Evolutionary conservation across 805 yeast species (phyloP).

Genomic region (Novakomyces olei): DNA sequence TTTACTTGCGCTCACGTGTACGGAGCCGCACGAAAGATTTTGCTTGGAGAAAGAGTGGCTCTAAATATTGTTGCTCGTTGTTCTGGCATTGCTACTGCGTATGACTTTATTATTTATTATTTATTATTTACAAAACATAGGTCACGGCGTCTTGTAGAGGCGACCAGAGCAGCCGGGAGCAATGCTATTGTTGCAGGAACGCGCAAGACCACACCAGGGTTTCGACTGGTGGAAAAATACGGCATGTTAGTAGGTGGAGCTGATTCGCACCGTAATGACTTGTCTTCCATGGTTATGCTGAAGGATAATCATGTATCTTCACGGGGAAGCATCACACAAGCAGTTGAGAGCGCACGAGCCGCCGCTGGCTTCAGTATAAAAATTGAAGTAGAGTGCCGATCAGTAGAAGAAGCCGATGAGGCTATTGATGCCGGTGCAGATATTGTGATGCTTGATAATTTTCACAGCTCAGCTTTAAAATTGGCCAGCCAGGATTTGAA

Average conservation of each 20-base stretch:
- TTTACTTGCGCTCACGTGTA: too few species aligned
- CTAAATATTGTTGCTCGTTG: constrained; percentile 61
- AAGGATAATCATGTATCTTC: constrained; percentile 88
- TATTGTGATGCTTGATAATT: constrained; percentile 84
- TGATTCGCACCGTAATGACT: constrained; percentile 78
- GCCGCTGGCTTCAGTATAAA: constrained; percentile 79
- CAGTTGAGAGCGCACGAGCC: constrained; percentile 50
- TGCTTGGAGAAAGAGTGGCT: constrained; percentile 71
- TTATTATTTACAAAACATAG: too few species aligned
- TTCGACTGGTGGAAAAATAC: constrained; percentile 70
- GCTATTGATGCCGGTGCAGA: constrained; percentile 93
- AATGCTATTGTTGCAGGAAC: constrained; percentile 84
- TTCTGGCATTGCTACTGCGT: constrained; percentile 72
- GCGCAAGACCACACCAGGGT: constrained; percentile 91
- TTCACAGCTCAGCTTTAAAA: constrained; percentile 41
- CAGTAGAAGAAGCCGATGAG: constrained; percentile 68
- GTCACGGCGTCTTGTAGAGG: constrained; percentile 31
- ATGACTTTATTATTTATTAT: too few species aligned
- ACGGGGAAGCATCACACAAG: constrained; percentile 74
- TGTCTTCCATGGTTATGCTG: constrained; percentile 86
- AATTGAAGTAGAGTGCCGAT: constrained; percentile 80
- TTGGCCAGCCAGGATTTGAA: constrained; percentile 44
- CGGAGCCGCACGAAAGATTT: constrained; percentile 61
- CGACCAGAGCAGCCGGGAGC: constrained; percentile 50
- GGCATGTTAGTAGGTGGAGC: constrained; percentile 91